Conservation (phyloP, 1,139 yeast species). For the Lodderomyces orthopsilosis region DNA sequence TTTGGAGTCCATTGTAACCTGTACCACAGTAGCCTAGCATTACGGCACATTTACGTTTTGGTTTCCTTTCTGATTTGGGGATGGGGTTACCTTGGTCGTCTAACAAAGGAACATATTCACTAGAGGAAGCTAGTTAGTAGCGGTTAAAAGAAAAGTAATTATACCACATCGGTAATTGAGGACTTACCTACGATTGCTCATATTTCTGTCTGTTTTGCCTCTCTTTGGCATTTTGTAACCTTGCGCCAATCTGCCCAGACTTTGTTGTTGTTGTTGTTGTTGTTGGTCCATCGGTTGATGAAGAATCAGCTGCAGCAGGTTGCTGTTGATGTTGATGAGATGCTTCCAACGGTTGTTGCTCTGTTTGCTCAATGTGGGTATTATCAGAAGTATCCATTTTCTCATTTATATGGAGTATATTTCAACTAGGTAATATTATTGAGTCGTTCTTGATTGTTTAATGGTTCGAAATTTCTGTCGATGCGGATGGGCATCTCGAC, state of each 20-base stretch:
- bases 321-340: not conserved
- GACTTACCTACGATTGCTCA: slow-evolving; percentile 52
- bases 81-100: slow-evolving; percentile 65
- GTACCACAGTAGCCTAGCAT: slow-evolving; percentile 97
- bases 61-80: slow-evolving; percentile 60
- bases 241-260: not conserved
- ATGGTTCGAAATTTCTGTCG: no score
- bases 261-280: not conserved
- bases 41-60: slow-evolving; percentile 87
- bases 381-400: slow-evolving; percentile 1
- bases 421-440: not conserved
- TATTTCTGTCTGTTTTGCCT: slow-evolving; percentile 19
- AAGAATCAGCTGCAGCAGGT: not conserved
- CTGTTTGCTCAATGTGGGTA: slow-evolving; percentile 1
- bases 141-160: slow-evolving; percentile 22
- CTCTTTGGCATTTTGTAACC: slow-evolving; percentile 28
- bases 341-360: not conserved
- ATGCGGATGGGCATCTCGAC: not conserved
- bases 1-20: slow-evolving; percentile 97
- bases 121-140: slow-evolving; percentile 16
- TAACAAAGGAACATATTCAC: slow-evolving; percentile 42
- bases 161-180: no score
- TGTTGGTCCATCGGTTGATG: no score
- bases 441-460: no score
- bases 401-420: not conserved